Evolutionary conservation across 1,139 yeast species (phyloP), one percentile per base, ranked within the genome.

Genomic region (Hyphopichia wangnamkhiaoensis): DNA sequence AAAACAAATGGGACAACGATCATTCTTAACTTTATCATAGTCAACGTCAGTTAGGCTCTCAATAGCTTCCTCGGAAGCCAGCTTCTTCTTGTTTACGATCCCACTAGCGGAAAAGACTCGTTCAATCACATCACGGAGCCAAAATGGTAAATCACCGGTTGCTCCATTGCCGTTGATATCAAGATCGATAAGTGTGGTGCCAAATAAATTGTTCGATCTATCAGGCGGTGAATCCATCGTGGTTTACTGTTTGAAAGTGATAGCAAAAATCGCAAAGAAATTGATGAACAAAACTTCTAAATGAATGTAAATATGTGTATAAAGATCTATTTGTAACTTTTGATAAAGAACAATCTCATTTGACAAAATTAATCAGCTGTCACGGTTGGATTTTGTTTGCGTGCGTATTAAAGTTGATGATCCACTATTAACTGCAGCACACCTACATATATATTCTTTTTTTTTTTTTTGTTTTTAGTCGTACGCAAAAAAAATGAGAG

Each of bases 1-100:
- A 44, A 65, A 71, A 48, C 77, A 71, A 18, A 71, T 71, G 3
- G 76, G 72, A 47, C 77, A 71, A n/a, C 63, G 65, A 20, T 48
- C 48, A 21, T 58, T 60, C 3, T 47, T 46, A 13, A 63, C 37
- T 3, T 40, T 46, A 14, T 39, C 42, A 2, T 46, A n/a, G 15
- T 57, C 59, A n/a, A 68, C 60, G 17, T 53, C 57, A 31, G 50
- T 48, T 32, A 71, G 54, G 26, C 65, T 58, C 13, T 59, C 66
- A 29, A 70, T 70, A 17, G 74, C 75, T 31, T 68, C 73, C 15
- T 63, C 67, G 1, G 74, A 67, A 1, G 76, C 75, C 42, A 57
- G 60, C 46, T 61, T 62, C 37, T 50, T 50, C 38, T 47, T 50
- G n/a, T 39, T 33, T 17, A 59, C 45, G 10, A 63, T 42, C 0